phyloP scores from a whole-genome alignment of 495 filamentous ascomycete genomes.

The Lasiosphaeria ovina region DNA sequence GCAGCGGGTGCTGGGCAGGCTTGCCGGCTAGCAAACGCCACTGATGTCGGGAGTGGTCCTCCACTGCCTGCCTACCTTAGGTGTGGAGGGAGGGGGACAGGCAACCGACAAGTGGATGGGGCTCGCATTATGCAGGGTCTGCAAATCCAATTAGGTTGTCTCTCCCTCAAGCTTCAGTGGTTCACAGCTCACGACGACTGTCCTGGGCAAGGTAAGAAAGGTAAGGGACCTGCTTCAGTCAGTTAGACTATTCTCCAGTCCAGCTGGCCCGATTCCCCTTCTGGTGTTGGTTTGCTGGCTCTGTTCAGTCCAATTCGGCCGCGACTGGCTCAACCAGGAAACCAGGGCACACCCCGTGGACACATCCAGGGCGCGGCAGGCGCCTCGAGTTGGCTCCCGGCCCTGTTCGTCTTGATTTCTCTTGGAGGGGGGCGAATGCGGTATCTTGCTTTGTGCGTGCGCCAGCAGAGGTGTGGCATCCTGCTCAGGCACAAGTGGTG shows the following conservation, averaged over 20 bases:
- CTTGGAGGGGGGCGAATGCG: constrained; percentile 2
- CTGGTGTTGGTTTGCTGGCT: too few species aligned
- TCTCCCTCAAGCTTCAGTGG: not conserved
- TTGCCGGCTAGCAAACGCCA: constrained; percentile 40
- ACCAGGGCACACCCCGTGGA: too few species aligned
- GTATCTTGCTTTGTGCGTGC: constrained; percentile 10
- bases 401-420: too few species aligned
- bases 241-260: too few species aligned
- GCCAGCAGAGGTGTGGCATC: constrained; percentile 8
- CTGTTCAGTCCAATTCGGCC: not conserved
- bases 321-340: constrained; percentile 7
- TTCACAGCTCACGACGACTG: too few species aligned
- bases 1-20: constrained; percentile 13
- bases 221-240: too few species aligned
- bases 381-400: not conserved
- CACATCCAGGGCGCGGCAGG: not conserved
- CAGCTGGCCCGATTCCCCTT: too few species aligned
- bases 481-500: constrained; percentile 23
- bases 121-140: constrained; percentile 43
- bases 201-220: too few species aligned
- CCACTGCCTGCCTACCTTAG: too few species aligned
- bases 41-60: constrained; percentile 34
- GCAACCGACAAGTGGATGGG: constrained; percentile 19
- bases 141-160: not conserved
- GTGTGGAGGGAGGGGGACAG: not conserved